Evolutionary conservation across 2,329 filamentous ascomycete genomes (phyloP).

Genomic region (Cladorrhinum sp.): DNA sequence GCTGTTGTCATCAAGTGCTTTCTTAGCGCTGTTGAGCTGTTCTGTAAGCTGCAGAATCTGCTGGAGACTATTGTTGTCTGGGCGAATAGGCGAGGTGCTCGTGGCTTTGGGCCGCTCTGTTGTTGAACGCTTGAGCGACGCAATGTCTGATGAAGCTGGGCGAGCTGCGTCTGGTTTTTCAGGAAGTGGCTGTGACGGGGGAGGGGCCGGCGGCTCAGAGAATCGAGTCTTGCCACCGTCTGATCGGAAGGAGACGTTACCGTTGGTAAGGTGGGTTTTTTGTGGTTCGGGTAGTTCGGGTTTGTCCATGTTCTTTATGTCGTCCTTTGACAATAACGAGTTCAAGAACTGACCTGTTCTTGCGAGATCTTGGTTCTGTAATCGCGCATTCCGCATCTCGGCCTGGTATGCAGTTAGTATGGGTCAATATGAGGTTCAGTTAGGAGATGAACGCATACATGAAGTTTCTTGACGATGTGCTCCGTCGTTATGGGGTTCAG

Average conservation of each 20-base stretch:
- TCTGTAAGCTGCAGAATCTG: conserved; percentile 85
- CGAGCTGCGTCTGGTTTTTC: conserved; percentile 78
- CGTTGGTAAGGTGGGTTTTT: conserved; percentile 50
- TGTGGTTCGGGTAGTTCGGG: conserved; percentile 45
- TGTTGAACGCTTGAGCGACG: conserved; percentile 69
- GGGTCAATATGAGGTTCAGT: neutral
- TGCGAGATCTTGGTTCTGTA: conserved; percentile 81
- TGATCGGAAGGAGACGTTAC: conserved; percentile 57
- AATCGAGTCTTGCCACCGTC: conserved; percentile 77
- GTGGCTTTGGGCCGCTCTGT: conserved; percentile 69
- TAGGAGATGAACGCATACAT: conserved; percentile 54
- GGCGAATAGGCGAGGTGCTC: conserved; percentile 57
- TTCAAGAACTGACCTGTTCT: conserved; percentile 80
- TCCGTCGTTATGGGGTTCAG: conserved; percentile 88
- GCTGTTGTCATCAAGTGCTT: conserved; percentile 81
- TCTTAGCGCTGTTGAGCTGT: conserved; percentile 76
- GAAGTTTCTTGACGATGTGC: conserved; percentile 84
- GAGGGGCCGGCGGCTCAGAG: conserved; percentile 88
- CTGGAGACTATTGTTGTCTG: conserved; percentile 53
- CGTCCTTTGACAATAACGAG: conserved; percentile 70
- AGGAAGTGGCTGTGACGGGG: conserved; percentile 86
- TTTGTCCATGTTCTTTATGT: conserved; percentile 56
- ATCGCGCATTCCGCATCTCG: conserved; percentile 85
- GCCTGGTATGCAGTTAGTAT: conserved; percentile 49
- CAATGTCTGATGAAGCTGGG: conserved; percentile 41